Conservation (phyloP, 1,139 yeast genomes). For the Nakaseomyces uthaithaninus region DNA sequence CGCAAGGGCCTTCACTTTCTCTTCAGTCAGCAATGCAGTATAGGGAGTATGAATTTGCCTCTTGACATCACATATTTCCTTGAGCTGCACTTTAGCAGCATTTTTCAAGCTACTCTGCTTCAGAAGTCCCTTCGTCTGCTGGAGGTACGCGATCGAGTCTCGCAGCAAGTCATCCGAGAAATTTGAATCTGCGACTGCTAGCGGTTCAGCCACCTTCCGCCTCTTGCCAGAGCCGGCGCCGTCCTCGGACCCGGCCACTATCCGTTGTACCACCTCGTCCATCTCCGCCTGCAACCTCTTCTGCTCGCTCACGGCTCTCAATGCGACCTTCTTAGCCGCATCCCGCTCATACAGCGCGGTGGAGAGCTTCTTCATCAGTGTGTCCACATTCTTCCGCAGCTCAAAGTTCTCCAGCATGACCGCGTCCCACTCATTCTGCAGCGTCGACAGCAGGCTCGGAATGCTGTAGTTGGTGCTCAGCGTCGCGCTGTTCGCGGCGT, state of each 20-base stretch:
- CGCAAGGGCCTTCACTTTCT: neutral
- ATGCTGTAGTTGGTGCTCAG: slow-evolving; percentile 48
- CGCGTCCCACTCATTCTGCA: slow-evolving; percentile 90
- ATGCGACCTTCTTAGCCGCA: slow-evolving; percentile 84
- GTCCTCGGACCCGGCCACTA: slow-evolving; percentile 29
- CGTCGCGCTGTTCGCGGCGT: slow-evolving; percentile 26
- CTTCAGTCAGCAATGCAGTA: neutral
- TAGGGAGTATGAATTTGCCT: neutral
- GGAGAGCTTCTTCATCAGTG: slow-evolving; percentile 64
- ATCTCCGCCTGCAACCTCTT: slow-evolving; percentile 64
- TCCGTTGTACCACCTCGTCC: slow-evolving; percentile 59
- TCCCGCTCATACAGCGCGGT: slow-evolving; percentile 76
- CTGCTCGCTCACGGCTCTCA: slow-evolving; percentile 60
- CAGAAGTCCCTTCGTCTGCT: neutral
- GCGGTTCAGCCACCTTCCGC: slow-evolving; percentile 6
- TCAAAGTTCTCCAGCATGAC: slow-evolving; percentile 73
- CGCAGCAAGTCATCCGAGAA: neutral
- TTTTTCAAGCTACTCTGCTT: neutral
- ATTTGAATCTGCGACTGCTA: slow-evolving; percentile 5
- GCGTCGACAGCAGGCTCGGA: slow-evolving; percentile 63
- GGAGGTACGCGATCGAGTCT: slow-evolving; percentile 1
- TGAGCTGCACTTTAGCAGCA: no score
- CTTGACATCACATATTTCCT: no score
- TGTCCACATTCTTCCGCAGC: slow-evolving; percentile 60
- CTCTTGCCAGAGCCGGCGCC: slow-evolving; percentile 17